Evolutionary conservation across 2,329 filamentous ascomycete genomes (phyloP).

Genomic region (Claviceps cyperi): DNA sequence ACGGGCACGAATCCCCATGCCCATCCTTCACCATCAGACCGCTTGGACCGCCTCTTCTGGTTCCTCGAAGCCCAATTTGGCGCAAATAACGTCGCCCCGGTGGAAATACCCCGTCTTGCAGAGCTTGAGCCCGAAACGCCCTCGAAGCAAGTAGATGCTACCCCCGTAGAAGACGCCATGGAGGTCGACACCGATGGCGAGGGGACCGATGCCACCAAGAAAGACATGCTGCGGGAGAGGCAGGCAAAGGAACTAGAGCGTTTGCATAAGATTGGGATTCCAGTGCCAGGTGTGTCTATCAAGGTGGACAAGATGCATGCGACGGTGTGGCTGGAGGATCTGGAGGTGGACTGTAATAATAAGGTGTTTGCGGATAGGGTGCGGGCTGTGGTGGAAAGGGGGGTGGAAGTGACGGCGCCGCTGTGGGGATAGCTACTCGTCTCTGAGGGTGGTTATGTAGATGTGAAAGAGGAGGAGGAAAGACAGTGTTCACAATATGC

Average conservation of each 20-base stretch:
- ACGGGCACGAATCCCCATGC: slow-evolving; percentile 52
- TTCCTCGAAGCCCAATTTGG: slow-evolving; percentile 97
- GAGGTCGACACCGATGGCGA: neutral
- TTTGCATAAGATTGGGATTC: slow-evolving; percentile 71
- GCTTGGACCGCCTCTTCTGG: slow-evolving; percentile 75
- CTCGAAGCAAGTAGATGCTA: neutral
- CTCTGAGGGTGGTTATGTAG: neutral
- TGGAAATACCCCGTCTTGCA: slow-evolving; percentile 37
- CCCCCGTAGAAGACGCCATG: neutral
- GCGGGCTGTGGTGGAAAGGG: slow-evolving; percentile 76
- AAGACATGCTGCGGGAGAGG: slow-evolving; percentile 1
- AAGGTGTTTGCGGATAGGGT: slow-evolving; percentile 71
- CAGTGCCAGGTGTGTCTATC: slow-evolving; percentile 78
- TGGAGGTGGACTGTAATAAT: slow-evolving; percentile 78
- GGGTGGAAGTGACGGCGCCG: slow-evolving; percentile 72
- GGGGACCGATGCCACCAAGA: neutral
- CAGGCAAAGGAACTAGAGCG: slow-evolving; percentile 59
- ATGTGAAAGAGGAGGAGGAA: neutral
- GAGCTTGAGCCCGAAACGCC: neutral
- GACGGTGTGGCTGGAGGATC: slow-evolving; percentile 78
- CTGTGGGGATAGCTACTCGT: slow-evolving; percentile 38
- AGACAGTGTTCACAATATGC: neutral
- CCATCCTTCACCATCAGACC: slow-evolving; percentile 55
- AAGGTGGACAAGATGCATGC: slow-evolving; percentile 78
- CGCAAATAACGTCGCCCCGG: slow-evolving; percentile 62